These are phyloP conservation scores for Cicer pinnatifidum DNA, from an alignment of 306 rosid genomes.

Conservation along the genomic window DNA sequence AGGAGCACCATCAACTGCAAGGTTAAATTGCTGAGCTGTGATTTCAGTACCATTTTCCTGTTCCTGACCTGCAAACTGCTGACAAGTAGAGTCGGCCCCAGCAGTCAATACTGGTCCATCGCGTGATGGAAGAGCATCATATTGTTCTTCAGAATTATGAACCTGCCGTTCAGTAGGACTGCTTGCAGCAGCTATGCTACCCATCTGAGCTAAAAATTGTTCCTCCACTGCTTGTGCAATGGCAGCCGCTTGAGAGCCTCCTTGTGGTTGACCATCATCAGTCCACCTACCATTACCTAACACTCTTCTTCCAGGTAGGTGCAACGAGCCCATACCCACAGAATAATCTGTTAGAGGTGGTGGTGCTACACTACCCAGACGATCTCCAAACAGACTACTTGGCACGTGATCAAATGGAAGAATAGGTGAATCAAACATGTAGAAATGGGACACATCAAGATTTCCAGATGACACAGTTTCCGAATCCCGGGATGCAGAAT, in stretches of 20 bases:
- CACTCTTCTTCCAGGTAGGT: slow-evolving; percentile 83
- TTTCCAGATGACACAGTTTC: slow-evolving; percentile 80
- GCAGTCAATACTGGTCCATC: slow-evolving; percentile 57
- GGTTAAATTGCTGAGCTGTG: slow-evolving; percentile 50
- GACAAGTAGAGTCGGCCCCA: slow-evolving; percentile 57
- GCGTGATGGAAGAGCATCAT: slow-evolving; percentile 66
- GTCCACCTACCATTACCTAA: slow-evolving; percentile 94
- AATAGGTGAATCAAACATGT: slow-evolving; percentile 96
- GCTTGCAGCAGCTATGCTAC: slow-evolving; percentile 57
- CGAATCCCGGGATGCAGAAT: slow-evolving; percentile 70
- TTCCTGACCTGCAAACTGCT: slow-evolving; percentile 65
- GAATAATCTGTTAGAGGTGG: slow-evolving; percentile 95
- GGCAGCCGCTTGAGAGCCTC: slow-evolving; percentile 77
- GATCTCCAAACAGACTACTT: slow-evolving; percentile 79
- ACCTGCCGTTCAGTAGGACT: slow-evolving; percentile 63
- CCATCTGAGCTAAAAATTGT: slow-evolving; percentile 68
- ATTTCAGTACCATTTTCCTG: slow-evolving; percentile 66
- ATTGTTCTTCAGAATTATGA: slow-evolving; percentile 62
- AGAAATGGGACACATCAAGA: slow-evolving; percentile 83
- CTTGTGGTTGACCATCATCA: slow-evolving; percentile 98
- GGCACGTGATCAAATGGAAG: slow-evolving; percentile 79
- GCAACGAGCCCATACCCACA: slow-evolving; percentile 91
- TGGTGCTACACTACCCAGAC: slow-evolving; percentile 83
- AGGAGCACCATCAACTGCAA: slow-evolving; percentile 53
- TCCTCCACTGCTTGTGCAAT: slow-evolving; percentile 95